Conservation (phyloP, 441 rosid species). For the Syzygium malaccense region DNA sequence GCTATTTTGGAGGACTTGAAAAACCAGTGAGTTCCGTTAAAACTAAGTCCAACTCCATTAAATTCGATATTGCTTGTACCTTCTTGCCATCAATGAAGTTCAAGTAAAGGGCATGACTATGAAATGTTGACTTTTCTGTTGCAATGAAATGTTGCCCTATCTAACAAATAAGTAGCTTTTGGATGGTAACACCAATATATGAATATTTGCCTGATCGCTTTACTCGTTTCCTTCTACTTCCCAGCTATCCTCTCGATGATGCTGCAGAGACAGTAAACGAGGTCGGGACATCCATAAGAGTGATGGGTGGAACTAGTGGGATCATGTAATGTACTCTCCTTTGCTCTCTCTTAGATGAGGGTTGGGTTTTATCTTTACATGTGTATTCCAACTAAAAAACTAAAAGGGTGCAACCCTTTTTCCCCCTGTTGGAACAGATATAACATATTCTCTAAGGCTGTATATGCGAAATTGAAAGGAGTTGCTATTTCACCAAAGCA, state of each 20-base stretch:
- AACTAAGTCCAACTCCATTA: background rate
- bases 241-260: slow-evolving; percentile 92
- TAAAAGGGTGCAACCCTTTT: background rate
- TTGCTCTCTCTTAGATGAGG: background rate
- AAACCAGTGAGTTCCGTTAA: slow-evolving; percentile 42
- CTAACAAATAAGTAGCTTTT: background rate
- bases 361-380: background rate
- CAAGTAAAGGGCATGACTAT: background rate
- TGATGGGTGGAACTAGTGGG: slow-evolving; percentile 99
- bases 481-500: slow-evolving; percentile 50
- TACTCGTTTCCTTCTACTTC: slow-evolving; percentile 9
- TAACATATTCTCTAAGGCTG: slow-evolving; percentile 77
- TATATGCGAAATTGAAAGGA: slow-evolving; percentile 67
- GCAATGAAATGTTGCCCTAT: background rate
- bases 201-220: background rate
- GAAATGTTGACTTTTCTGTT: background rate
- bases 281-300: slow-evolving; percentile 82
- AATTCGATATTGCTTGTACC: background rate
- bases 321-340: slow-evolving; percentile 45
- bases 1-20: slow-evolving; percentile 87
- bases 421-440: slow-evolving; percentile 40
- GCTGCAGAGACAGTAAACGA: slow-evolving; percentile 85
- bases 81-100: background rate
- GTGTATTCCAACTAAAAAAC: background rate
- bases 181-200: background rate